These are phyloP conservation scores for Sporisorium graminicola DNA, from an alignment of 1,284 basidiomycete species.

Conservation along the genomic window DNA sequence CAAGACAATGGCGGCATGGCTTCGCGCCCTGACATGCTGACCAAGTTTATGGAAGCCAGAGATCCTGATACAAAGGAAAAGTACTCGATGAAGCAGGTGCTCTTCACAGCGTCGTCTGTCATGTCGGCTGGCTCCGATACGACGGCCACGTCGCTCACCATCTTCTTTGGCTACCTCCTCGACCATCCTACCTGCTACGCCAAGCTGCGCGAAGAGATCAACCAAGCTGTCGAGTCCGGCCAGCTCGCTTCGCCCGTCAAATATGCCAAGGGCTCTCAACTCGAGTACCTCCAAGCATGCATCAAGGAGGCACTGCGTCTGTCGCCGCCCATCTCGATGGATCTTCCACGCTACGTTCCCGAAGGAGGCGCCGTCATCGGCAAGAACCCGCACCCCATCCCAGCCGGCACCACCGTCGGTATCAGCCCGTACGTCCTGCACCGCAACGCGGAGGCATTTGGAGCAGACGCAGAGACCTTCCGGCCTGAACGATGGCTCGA, in stretches of 20 bases:
- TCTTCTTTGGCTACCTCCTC: constrained; percentile 62
- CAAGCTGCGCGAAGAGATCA: constrained; percentile 58
- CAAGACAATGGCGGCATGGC: constrained; percentile 38
- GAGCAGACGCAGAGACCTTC: constrained; percentile 52
- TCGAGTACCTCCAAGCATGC: constrained; percentile 64
- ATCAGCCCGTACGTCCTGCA: constrained; percentile 64
- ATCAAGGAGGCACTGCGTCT: constrained; percentile 68
- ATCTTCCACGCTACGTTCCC: constrained; percentile 63
- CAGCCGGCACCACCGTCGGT: constrained; percentile 60
- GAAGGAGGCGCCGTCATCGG: constrained; percentile 58
- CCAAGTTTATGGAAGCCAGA: constrained; percentile 55
- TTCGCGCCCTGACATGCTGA: constrained; percentile 52
- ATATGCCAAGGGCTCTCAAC: constrained; percentile 55
- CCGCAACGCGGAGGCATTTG: constrained; percentile 54
- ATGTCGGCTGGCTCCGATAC: constrained; percentile 65
- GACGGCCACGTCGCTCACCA: constrained; percentile 57
- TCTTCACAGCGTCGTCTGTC: constrained; percentile 45
- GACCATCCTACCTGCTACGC: constrained; percentile 52
- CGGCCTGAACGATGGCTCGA: constrained; percentile 65
- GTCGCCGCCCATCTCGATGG: constrained; percentile 66
- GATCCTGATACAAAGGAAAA: constrained; percentile 45
- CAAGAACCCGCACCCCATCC: constrained; percentile 41
- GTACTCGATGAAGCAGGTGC: constrained; percentile 47
- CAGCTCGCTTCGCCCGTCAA: constrained; percentile 50
- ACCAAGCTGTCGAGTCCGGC: constrained; percentile 53